Evolutionary conservation across 257 asterid genomes (phyloP), one percentile per base, ranked within the genome.

Genomic region (Plantago ovata): DNA sequence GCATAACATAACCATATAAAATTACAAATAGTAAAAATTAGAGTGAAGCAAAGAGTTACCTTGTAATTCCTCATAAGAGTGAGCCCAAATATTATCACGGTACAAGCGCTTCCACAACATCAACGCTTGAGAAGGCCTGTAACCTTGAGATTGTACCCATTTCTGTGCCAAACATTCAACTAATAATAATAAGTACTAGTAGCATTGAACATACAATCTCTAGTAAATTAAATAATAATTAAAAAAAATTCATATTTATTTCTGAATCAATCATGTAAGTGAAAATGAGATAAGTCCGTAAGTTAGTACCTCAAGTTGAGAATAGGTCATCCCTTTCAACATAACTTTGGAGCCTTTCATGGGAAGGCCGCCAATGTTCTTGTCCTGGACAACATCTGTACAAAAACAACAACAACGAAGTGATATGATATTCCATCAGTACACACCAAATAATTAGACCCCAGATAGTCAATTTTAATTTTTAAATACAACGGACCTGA

Each of bases 31-130:
- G 33, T 49, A 14, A 60, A 41, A 38, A 20, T 10, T 57, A 45
- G 33, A 67, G 53, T 19, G 28, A 53, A 32, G 16, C 53, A 45
- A 28, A 52, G n/a, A n/a, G 62, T 7, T 44, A 87, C 98, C 96
- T 87, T 87, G 79, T 44, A 87, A 65, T 65, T 91, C 96, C 58
- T 83, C 96, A 36, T 19, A 13, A 70, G 70, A 53, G 16, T 68
- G 77, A 60, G 94, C 98, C 98, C 95, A 91, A 24, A 77, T 70
- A 68, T 84, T 81, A 65, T 87, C 68, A 44, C 93, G 82, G 45
- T 91, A 91, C 9, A 91, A 79, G 68, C 90, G 85, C 72, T 85
- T 93, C 98, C 98, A 89, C 54, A 93, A 53, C 97, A 93, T 93
- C 82, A 93, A 51, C 56, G 98, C 97, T 80, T 93, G 97, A 66